A percentile compares a stretch with the other conserved stretches of the same genome.
These are phyloP conservation scores for Avena insularis DNA, from an alignment of 176 grass and related monocot species.

Conservation along the genomic window DNA sequence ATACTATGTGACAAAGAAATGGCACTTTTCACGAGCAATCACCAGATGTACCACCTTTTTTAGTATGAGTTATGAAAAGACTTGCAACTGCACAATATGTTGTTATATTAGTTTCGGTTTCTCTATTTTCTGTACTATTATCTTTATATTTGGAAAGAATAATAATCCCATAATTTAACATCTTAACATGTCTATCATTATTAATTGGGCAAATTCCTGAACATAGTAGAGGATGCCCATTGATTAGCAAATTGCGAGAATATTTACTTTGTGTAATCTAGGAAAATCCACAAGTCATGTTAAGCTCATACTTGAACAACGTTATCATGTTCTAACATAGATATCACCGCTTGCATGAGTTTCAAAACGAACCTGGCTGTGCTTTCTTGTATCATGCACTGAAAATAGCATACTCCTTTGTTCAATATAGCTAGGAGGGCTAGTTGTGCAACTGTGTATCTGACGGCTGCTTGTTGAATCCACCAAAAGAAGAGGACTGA, in stretches of 20 bases:
- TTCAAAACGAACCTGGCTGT: constrained; percentile 73
- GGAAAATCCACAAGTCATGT: constrained; percentile 3
- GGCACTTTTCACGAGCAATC: constrained; percentile 16
- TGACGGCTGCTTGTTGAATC: constrained; percentile 61
- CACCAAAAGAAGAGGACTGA: constrained; percentile 63
- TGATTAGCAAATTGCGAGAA: constrained; percentile 7
- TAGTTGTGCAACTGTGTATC: constrained; percentile 77
- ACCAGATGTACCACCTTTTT: not conserved
- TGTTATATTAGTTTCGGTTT: constrained; percentile 15
- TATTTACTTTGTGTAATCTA: constrained; percentile 18
- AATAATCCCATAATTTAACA: constrained; percentile 25
- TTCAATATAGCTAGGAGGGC: constrained; percentile 74
- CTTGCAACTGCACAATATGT: not conserved
- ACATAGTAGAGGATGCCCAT: not conserved
- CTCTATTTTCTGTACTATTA: not conserved
- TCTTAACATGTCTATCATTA: not conserved
- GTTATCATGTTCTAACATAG: not conserved
- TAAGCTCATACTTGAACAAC: constrained; percentile 5
- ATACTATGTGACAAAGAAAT: constrained; percentile 3
- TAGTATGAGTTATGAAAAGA: constrained; percentile 9
- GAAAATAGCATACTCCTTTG: constrained; percentile 68
- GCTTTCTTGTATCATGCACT: constrained; percentile 61
- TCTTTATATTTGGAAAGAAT: not conserved
- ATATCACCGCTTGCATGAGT: constrained; percentile 17
- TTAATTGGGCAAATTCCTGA: not conserved